Evolutionary conservation across 441 rosid genomes (phyloP).

Genomic region (Kokia cookei): DNA sequence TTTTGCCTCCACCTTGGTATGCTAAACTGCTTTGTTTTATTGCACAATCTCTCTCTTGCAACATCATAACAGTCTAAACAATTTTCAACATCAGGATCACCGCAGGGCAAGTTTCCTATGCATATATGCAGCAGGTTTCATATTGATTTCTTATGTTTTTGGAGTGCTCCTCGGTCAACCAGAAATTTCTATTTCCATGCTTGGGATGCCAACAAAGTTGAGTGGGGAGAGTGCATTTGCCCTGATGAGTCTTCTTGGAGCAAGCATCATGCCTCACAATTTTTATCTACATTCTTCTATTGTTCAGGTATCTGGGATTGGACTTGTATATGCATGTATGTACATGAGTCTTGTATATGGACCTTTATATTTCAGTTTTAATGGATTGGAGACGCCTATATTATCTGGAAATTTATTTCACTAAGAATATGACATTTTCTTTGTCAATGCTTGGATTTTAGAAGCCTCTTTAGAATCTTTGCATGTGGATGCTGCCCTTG

Average conservation of each 20-base stretch:
- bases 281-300: slow-evolving; percentile 93
- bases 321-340: not conserved
- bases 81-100: slow-evolving; percentile 48
- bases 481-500: not conserved
- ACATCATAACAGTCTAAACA: not conserved
- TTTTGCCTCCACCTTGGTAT: slow-evolving; percentile 70
- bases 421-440: not conserved
- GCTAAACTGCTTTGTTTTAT: slow-evolving; percentile 16
- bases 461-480: not conserved
- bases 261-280: slow-evolving; percentile 94
- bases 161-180: slow-evolving; percentile 83
- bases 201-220: slow-evolving; percentile 47
- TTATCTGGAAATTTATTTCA: not conserved
- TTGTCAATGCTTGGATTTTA: not conserved
- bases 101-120: slow-evolving; percentile 48
- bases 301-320: slow-evolving; percentile 50
- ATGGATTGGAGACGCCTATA: not conserved
- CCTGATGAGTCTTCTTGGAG: slow-evolving; percentile 98
- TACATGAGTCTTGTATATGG: not conserved
- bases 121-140: slow-evolving; percentile 45
- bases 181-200: slow-evolving; percentile 60
- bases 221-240: slow-evolving; percentile 74
- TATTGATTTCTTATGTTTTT: slow-evolving; percentile 54
- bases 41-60: not conserved
- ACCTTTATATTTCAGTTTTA: not conserved